Evolutionary conservation across 352 stramenopile species (phyloP), one percentile per base, ranked within the genome.

Genomic region (Globisporangium heterothallicum): DNA sequence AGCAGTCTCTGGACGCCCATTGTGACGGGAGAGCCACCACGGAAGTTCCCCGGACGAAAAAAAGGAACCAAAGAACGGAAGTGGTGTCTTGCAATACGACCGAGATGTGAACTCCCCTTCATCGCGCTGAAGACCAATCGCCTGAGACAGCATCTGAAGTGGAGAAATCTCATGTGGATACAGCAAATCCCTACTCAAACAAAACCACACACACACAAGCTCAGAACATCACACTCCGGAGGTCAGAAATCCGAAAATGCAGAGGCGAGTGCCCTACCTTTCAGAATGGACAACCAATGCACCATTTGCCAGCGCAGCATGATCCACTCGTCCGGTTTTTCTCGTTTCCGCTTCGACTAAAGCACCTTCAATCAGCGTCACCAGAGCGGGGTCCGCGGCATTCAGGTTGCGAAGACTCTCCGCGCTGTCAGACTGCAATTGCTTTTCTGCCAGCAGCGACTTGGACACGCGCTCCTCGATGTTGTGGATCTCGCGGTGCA

Each of bases 1-100:
- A 13, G 83, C 78, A 13, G 80, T 92, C 61, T 94, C 83, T 43
- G 83, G 80, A 18, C 72, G 66, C 19, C 66, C 72, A 43, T 91
- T 91, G 48, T 91, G 69, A 4, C 77, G 78, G 10, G 78, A 91
- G 9, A 91, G 64, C 80, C 80, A 91, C 76, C 75, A 86, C 1
- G 78, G 76, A 18, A 72, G 68, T 36, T 85, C 72, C n/a, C 65
- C 61, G 6, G 57, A 77, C 26, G 72, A 74, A 25, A 85, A 38
- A 3, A 82, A 42, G 5, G 62, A 48, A 7, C 68, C 63, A 10
- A 76, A 46, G n/a, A 74, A 58, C 34, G 66, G 56, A n/a, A 68
- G 61, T 10, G 71, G 57, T 6, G 68, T 51, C 22, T 65, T 63
- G 21, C 72, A 68, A 42, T 70, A 83, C 24, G 77, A 83, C 49